Percentiles rank a stretch among this genome's conserved stretches.
Conservation (phyloP, 2,329 filamentous ascomycete species). For the Pseudopyricularia cyperi region DNA sequence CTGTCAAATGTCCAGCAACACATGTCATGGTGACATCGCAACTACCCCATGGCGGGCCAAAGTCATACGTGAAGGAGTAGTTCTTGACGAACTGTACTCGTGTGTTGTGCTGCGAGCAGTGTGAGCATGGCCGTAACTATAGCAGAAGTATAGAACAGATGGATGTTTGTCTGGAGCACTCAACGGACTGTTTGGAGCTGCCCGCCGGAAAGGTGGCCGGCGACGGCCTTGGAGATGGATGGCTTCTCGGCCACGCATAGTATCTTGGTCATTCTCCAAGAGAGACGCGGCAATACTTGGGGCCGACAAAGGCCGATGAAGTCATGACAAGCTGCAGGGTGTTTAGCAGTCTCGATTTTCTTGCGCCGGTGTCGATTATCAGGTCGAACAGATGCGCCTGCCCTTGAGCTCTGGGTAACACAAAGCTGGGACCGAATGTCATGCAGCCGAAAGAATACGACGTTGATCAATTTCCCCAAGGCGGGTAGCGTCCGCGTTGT, state of each 20-base stretch:
- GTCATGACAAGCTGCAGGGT: neutral
- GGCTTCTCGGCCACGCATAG: conserved; percentile 56
- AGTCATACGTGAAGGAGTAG: conserved; percentile 83
- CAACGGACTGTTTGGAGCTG: conserved; percentile 51
- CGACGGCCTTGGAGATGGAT: conserved; percentile 90
- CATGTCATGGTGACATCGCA: conserved; percentile 89
- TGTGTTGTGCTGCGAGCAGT: conserved; percentile 45
- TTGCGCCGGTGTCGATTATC: too few species aligned
- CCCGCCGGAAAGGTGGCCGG: conserved; percentile 75
- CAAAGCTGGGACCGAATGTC: too few species aligned
- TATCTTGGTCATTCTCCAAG: conserved; percentile 32
- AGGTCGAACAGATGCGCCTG: too few species aligned
- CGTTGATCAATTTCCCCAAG: too few species aligned
- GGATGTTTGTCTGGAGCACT: too few species aligned
- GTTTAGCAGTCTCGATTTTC: too few species aligned
- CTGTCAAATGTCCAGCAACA: conserved; percentile 77
- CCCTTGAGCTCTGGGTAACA: too few species aligned
- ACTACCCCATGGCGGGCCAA: conserved; percentile 64
- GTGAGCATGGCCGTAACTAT: conserved; percentile 1
- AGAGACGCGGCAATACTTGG: neutral
- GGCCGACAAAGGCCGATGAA: neutral
- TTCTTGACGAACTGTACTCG: conserved; percentile 78
- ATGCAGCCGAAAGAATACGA: too few species aligned
- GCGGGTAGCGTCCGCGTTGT: too few species aligned
- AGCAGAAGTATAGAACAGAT: neutral